phyloP scores from a whole-genome alignment of 2,329 filamentous ascomycete genomes.

The Trichoderma koningiopsis region DNA sequence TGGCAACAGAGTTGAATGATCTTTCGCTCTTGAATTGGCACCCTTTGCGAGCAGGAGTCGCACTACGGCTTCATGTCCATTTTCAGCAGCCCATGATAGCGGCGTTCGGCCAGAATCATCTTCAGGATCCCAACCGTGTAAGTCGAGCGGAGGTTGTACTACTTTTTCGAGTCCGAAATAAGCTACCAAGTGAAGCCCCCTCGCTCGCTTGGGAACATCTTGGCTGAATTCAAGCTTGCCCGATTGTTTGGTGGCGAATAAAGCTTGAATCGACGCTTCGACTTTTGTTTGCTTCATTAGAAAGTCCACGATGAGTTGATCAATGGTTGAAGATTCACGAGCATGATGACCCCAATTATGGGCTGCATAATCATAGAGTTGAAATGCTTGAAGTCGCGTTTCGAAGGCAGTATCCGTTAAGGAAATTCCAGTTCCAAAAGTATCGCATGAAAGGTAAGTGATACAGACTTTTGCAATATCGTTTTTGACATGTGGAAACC shows the following conservation, averaged over 20 bases:
- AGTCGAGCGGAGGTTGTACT: background rate
- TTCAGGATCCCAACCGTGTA: background rate
- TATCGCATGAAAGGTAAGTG: slow-evolving; percentile 41
- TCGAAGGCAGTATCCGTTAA: background rate
- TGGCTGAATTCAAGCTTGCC: background rate
- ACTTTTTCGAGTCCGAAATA: background rate
- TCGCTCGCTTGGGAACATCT: too few species aligned
- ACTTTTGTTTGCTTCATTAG: background rate
- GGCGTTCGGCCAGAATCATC: background rate
- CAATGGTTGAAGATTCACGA: background rate
- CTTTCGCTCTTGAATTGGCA: background rate
- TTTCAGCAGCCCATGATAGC: background rate
- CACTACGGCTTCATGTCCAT: background rate
- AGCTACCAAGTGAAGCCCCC: background rate
- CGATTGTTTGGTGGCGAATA: background rate
- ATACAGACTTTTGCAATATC: slow-evolving; percentile 38
- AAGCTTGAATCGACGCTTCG: background rate
- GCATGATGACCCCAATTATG: background rate
- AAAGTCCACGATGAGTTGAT: background rate
- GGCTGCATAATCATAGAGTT: background rate
- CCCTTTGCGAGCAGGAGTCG: background rate
- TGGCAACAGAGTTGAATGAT: background rate
- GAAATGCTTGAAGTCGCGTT: background rate
- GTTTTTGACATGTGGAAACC: slow-evolving; percentile 37
- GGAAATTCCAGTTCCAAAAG: slow-evolving; percentile 29